Base-by-base conservation (phyloP, 805 yeast species). In the Lachancea sp. region DNA sequence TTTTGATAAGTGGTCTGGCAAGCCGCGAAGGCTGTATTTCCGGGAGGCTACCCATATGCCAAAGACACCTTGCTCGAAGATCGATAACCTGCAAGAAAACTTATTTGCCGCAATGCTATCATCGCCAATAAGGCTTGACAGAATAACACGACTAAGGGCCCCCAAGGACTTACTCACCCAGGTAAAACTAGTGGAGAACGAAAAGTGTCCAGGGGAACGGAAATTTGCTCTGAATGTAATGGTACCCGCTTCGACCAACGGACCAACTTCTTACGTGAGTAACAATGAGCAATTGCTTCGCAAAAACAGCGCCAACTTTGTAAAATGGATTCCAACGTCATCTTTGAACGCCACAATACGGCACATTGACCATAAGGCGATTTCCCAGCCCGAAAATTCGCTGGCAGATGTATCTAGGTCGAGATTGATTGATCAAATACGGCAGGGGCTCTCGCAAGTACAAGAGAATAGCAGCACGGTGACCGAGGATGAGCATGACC, bases 121-220 rank as follows among this genome's bases (percentile, higher is more conserved):
- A 0, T 64, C 77, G 0, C 74, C 76, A 1, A 55, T 67, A 12
- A 58, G 80, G 45, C 56, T 58, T 48, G 74, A 72, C 12, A 49
- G 61, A 9, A 29, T 55, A 0, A 52, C 70, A 0, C 55, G 69
- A 28, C 42, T 60, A 0, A 58, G 60, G 8, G 46, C 67, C 4
- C 78, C 78, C 0, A 54, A 64, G 20, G 65, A 64, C 8, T 41
- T 71, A 6, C 46, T 72, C 33, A 42, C 62, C 45, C 16, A 38
- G 30, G 26, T 16, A 24, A 28, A 22, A 20, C 43, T 21, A 52
- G 53, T 11, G 23, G 24, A 13, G 4, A 17, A 13, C 2, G 30
- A 16, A 2, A n/a, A 16, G 11, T 15, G 16, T 3, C 24, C 5
- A 12, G 30, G 3, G 23, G 30, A 30, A 23, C 11, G 15, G 18